phyloP scores from a whole-genome alignment of 2,329 filamentous ascomycete species.

The Diplodia mutila region DNA sequence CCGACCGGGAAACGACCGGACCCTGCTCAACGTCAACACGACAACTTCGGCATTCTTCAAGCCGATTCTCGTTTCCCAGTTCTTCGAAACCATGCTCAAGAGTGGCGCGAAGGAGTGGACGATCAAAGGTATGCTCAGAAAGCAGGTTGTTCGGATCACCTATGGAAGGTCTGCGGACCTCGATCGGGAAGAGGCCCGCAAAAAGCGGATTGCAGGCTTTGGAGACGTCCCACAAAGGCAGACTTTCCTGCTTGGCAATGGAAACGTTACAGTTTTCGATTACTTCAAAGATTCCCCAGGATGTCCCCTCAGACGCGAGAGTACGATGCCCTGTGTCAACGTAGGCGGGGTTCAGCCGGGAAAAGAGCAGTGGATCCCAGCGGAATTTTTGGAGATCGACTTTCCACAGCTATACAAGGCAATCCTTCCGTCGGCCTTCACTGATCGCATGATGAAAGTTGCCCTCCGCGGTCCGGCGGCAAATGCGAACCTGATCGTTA shows the following conservation, averaged over 20 bases:
- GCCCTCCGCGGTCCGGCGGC: conserved; percentile 10
- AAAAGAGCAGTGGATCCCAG: conserved; percentile 17
- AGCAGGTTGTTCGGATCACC: conserved; percentile 26
- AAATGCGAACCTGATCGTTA: conserved; percentile 22
- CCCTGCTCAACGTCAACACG: conserved; percentile 30
- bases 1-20: conserved; percentile 27
- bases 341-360: conserved; percentile 8
- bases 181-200: neutral
- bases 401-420: conserved; percentile 7
- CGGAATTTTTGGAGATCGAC: conserved; percentile 8
- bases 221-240: neutral
- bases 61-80: conserved; percentile 13
- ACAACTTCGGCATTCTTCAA: conserved; percentile 29
- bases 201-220: neutral
- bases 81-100: neutral
- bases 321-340: conserved; percentile 2
- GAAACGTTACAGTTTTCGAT: neutral
- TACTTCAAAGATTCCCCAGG: conserved; percentile 14
- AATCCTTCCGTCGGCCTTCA: neutral
- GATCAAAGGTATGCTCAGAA: conserved; percentile 21
- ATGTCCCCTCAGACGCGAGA: neutral
- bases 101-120: neutral
- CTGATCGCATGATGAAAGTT: conserved; percentile 18
- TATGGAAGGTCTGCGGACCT: conserved; percentile 2
- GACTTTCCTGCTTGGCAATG: neutral